Evolutionary conservation across 1,284 basidiomycete genomes (phyloP).

Genomic region (Puccinia polysora): DNA sequence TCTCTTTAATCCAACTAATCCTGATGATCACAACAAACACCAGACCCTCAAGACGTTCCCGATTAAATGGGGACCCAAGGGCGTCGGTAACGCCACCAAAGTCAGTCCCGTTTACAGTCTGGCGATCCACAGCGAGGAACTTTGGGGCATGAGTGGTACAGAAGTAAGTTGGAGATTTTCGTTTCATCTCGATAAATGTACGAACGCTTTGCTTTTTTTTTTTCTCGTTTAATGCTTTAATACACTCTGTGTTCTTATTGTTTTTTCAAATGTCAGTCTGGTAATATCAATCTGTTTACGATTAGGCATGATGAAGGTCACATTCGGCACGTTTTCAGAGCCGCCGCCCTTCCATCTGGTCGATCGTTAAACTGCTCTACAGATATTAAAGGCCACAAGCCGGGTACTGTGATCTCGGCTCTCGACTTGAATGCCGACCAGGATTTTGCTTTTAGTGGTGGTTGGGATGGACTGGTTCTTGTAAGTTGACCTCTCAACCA

Average conservation of each 20-base stretch:
- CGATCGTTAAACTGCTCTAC: constrained; percentile 41
- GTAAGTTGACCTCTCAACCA: constrained; percentile 60
- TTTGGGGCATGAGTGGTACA: constrained; percentile 86
- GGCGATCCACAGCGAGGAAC: constrained; percentile 77
- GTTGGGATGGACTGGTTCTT: constrained; percentile 79
- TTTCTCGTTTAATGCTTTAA: constrained; percentile 29
- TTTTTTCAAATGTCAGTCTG: constrained; percentile 87
- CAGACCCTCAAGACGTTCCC: constrained; percentile 35
- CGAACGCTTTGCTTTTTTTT: constrained; percentile 36
- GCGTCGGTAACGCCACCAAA: constrained; percentile 56
- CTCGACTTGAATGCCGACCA: constrained; percentile 74
- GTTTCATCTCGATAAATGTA: constrained; percentile 45
- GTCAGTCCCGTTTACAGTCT: constrained; percentile 77
- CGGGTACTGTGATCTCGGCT: constrained; percentile 72
- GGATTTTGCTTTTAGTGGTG: too few species aligned
- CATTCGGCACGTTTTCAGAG: constrained; percentile 65
- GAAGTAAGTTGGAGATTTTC: constrained; percentile 59
- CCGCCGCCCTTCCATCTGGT: constrained; percentile 55
- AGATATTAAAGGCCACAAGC: constrained; percentile 53
- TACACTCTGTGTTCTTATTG: constrained; percentile 71
- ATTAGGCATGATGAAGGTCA: constrained; percentile 88
- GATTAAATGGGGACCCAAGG: constrained; percentile 42
- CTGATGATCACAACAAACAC: constrained; percentile 37
- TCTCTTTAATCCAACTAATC: too few species aligned
- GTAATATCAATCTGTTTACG: too few species aligned